A percentile compares a stretch with the other conserved stretches of the same genome.
Conservation (phyloP, 2,329 filamentous ascomycete species). For the Diaporthe sp. region DNA sequence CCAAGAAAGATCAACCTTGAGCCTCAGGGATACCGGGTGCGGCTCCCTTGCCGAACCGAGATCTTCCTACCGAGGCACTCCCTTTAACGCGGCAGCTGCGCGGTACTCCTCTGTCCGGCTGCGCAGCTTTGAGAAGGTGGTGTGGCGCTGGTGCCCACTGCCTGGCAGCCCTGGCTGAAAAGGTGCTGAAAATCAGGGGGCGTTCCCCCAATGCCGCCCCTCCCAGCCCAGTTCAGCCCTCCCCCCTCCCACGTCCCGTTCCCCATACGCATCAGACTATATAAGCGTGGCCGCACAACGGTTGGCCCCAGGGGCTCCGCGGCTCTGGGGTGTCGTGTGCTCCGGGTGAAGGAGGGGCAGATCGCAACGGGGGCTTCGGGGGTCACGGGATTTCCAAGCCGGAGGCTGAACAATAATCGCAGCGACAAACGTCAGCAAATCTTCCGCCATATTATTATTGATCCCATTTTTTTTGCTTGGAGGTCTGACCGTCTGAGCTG, state of each 20-base stretch:
- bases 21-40: constrained; percentile 27
- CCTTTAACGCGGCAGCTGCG: constrained; percentile 11
- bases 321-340: constrained; percentile 4
- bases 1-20: constrained; percentile 24
- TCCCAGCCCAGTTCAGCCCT: constrained; percentile 2
- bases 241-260: not conserved
- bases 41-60: constrained; percentile 28
- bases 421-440: not conserved
- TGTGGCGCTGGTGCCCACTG: not conserved
- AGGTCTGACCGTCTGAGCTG: constrained; percentile 4
- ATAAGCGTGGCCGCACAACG: constrained; percentile 7
- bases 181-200: constrained; percentile 7
- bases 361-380: constrained; percentile 7
- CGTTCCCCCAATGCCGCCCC: not conserved
- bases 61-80: constrained; percentile 13
- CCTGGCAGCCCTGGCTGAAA: not conserved
- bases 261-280: not conserved
- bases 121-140: not conserved
- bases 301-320: constrained; percentile 1
- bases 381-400: constrained; percentile 1
- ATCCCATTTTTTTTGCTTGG: not conserved
- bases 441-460: not conserved
- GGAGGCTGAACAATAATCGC: constrained; percentile 1
- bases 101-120: not conserved
- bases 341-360: constrained; percentile 17